Base-by-base conservation (phyloP, 2,329 filamentous ascomycete species). In the Chrysoporthe puriensis region DNA sequence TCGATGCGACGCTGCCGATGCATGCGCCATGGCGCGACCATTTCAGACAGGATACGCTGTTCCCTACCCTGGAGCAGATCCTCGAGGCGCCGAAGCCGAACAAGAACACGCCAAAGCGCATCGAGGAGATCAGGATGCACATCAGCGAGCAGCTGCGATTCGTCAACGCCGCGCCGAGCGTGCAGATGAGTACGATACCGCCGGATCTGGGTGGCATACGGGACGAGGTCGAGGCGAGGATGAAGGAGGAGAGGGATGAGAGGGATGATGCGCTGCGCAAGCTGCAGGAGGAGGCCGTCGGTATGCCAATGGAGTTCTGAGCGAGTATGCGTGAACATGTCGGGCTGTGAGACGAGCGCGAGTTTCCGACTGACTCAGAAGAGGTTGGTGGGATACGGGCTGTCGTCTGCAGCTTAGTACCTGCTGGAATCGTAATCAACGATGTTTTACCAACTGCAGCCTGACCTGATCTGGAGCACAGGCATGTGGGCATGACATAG, bases 61-160 rank as follows among this genome's bases (percentile, higher is more conserved):
- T 97, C 76, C 96, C 96, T 0, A 91, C 92, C 4, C 86, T 98
- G n/a, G 88, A 91, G 73, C 85, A 90, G 76, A 88, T 90, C 54
- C 76, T 90, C 52, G 85, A 86, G 61, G 91, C 95, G 73, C 85
- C 86, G 59, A 82, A 86, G 64, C 88, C 90, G 75, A 97, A 97
- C 76, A 88, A 91, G 73, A 96, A 97, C 74, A 86, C 91, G 6
- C 84, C 87, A 62, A 91, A 94, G 74, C 91, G 93, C 69, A 82
- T 97, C 21, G 84, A 90, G 60, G 89, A 90, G 44, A 90, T 97
- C 56, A 85, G 96, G 4, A 85, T 91, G 75, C 89, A 92, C 68
- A 90, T 97, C 56, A 88, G 89, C 56, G 93, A 97, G 77, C 94
- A 98, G 79, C 79, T 99, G 71, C 86, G 92, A 36, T 97, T 97